A percentile compares a stretch with the other conserved stretches of the same genome.
Evolutionary conservation across 257 asterid genomes (phyloP).

Genomic region (Penstemon barbatus): DNA sequence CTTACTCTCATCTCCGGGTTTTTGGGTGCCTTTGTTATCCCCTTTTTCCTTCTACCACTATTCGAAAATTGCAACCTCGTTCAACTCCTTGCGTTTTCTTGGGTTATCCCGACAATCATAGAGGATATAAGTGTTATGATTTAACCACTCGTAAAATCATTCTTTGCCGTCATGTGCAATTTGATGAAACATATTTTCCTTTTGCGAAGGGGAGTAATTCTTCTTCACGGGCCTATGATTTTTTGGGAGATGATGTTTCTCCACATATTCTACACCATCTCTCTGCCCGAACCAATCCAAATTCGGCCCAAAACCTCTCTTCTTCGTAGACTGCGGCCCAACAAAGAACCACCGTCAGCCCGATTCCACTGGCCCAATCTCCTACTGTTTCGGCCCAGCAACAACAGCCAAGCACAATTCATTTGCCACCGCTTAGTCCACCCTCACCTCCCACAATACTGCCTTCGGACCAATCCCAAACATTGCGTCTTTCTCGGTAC

Average conservation of each 20-base stretch:
- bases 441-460: neutral
- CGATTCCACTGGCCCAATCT: neutral
- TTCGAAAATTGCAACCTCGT: conserved; percentile 12
- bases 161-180: too few relatives aligned
- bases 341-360: neutral
- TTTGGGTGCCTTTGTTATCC: conserved; percentile 21
- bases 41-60: conserved; percentile 12
- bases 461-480: neutral
- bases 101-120: conserved; percentile 1
- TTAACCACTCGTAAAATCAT: neutral
- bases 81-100: conserved; percentile 20
- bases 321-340: neutral
- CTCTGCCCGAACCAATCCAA: neutral
- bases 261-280: neutral
- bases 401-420: neutral
- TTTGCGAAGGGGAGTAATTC: too few relatives aligned
- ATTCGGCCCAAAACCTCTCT: neutral
- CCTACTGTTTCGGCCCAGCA: neutral
- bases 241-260: neutral
- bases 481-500: neutral
- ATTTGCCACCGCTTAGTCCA: neutral
- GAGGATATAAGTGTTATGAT: conserved; percentile 1
- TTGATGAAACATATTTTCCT: too few relatives aligned
- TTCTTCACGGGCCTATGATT: too few relatives aligned
- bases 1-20: too few relatives aligned